These are phyloP conservation scores for Aspergillus candidus DNA, from an alignment of 2,329 filamentous ascomycete genomes.

Conservation along the genomic window DNA sequence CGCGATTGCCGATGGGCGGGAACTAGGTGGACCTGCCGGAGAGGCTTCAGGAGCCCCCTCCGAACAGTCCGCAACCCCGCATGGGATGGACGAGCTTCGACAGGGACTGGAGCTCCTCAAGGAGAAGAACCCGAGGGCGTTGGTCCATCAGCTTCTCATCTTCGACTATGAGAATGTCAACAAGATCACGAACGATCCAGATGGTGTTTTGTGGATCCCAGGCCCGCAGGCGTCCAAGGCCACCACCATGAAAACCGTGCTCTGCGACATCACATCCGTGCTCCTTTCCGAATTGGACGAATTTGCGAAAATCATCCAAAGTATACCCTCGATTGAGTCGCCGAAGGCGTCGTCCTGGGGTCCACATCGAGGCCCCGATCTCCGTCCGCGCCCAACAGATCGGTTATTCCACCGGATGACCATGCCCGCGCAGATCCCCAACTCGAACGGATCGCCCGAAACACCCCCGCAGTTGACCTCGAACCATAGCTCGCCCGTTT, in stretches of 20 bases:
- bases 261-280: conserved; percentile 71
- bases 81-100: conserved; percentile 35
- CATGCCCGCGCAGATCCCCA: conserved; percentile 59
- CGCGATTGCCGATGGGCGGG: conserved; percentile 74
- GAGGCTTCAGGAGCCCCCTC: conserved; percentile 9
- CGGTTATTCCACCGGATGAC: conserved; percentile 68
- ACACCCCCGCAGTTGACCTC: conserved; percentile 32
- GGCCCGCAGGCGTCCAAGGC: conserved; percentile 60
- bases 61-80: conserved; percentile 32
- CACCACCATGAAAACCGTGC: conserved; percentile 74
- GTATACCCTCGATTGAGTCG: conserved; percentile 68
- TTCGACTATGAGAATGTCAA: conserved; percentile 64
- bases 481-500: conserved; percentile 30
- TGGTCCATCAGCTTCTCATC: conserved; percentile 71
- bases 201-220: conserved; percentile 67
- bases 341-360: conserved; percentile 50
- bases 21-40: conserved; percentile 46
- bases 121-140: conserved; percentile 66
- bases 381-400: conserved; percentile 45
- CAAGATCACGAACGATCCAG: conserved; percentile 50
- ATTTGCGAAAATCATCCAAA: conserved; percentile 66
- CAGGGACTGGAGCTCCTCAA: conserved; percentile 65
- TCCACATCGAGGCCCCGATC: conserved; percentile 46
- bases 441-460: conserved; percentile 28
- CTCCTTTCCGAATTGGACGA: conserved; percentile 70